phyloP scores from a whole-genome alignment of 2,329 filamentous ascomycete species.

The Colletotrichum chrysophilum region DNA sequence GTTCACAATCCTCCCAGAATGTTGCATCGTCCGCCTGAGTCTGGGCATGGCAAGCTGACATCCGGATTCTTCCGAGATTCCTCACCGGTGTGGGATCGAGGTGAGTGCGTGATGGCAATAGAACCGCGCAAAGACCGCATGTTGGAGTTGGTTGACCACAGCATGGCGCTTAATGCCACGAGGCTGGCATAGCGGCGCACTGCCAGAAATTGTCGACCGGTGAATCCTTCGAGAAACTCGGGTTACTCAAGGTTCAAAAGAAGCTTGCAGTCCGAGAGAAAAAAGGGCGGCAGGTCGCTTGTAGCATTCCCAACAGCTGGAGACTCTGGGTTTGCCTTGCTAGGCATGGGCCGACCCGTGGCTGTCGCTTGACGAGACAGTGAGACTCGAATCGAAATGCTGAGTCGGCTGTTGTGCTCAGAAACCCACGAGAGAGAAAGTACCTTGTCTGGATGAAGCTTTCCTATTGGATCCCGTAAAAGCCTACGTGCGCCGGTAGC shows the following conservation, averaged over 20 bases:
- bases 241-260: background rate
- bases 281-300: background rate
- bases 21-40: background rate
- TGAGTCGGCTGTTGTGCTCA: background rate
- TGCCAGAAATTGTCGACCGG: background rate
- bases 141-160: background rate
- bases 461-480: background rate
- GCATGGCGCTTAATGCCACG: background rate
- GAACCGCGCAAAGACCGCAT: background rate
- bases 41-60: background rate
- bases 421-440: background rate
- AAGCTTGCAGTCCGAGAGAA: background rate
- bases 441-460: background rate
- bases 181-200: background rate
- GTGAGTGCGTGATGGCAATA: background rate
- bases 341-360: background rate
- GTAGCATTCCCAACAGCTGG: background rate
- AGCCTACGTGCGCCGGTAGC: background rate
- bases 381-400: background rate
- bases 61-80: background rate
- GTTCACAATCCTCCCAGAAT: background rate
- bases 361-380: slow-evolving; percentile 6
- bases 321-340: background rate
- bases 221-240: background rate
- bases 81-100: background rate